Base-by-base conservation (phyloP, 495 filamentous ascomycete genomes). In the Xylaria cubensis region DNA sequence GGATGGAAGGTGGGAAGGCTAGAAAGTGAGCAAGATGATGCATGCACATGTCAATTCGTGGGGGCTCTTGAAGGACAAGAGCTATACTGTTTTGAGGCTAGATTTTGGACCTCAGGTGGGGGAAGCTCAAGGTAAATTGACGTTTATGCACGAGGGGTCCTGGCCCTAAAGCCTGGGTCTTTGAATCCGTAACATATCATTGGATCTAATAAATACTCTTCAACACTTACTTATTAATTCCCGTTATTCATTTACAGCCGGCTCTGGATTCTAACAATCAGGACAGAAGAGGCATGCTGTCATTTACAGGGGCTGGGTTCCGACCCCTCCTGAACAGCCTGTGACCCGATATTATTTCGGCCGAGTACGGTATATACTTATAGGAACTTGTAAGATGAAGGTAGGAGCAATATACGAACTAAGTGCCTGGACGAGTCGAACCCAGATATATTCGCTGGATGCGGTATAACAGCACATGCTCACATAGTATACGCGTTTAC, bases 391-490 rank as follows among this genome's bases (percentile, higher is more conserved):
- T 53, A 9, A 2, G 50, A 53, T 53, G 21, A 53, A 26, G 21
- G 51, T 26, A 55, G 21, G 51, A 1, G 0, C 0, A 55, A 26
- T 55, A 29, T 24, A 21, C 17, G 12, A 26, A 55, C 51, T 29
- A 55, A 55, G 17, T 19, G 56, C 4, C 32, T 34, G 26, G 56
- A n/a, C 15, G 10, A 39, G 36, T 61, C 9, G 15, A 59, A 36
- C 13, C 55, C 24, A 36, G 55, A 59, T 59, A 34, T 15, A 4
- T 36, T 39, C 8, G 19, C 34, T n/a, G 15, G 19, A 21, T 21
- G 17, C 32, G 58, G 58, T 39, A 39, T 61, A 61, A 61, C 39
- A 61, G 17, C 32, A 61, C 34, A 32, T 61, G 58, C 21, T 61
- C 13, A 21, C 7, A 5, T 61, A 32, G 51, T 21, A 34, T 61